These are phyloP conservation scores for Aspergillus candidus DNA, from an alignment of 2,329 filamentous ascomycete genomes.

Conservation along the genomic window DNA sequence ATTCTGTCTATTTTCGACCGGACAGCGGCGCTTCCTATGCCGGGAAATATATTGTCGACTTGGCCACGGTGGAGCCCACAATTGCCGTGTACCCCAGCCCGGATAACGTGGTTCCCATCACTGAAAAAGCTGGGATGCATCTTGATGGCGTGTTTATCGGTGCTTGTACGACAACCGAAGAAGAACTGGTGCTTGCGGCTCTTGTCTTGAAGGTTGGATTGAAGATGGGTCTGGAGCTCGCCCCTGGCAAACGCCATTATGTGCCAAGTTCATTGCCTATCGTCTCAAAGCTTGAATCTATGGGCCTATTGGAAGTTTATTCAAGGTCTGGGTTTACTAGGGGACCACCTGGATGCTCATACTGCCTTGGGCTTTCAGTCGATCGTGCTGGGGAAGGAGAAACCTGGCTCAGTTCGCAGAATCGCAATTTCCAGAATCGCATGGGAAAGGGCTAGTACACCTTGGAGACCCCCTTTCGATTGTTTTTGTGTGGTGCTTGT, in stretches of 20 bases:
- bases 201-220: conserved; percentile 38
- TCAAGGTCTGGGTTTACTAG: conserved; percentile 38
- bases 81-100: conserved; percentile 41
- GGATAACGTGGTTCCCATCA: conserved; percentile 41
- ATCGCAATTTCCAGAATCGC: conserved; percentile 44
- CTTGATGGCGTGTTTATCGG: conserved; percentile 45
- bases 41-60: conserved; percentile 34
- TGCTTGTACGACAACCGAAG: conserved; percentile 44
- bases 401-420: conserved; percentile 42
- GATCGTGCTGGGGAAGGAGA: conserved; percentile 39
- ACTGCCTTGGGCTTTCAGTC: conserved; percentile 41
- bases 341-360: conserved; percentile 41
- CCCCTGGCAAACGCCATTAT: conserved; percentile 34
- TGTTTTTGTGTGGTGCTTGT: no score
- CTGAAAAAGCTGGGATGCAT: conserved; percentile 23
- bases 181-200: conserved; percentile 40
- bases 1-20: conserved; percentile 33
- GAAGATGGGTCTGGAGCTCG: conserved; percentile 24
- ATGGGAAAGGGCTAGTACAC: conserved; percentile 44
- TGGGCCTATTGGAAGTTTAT: conserved; percentile 35
- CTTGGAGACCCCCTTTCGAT: no score
- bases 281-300: conserved; percentile 27
- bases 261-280: conserved; percentile 40
- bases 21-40: conserved; percentile 38
- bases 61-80: conserved; percentile 33